Conservation (phyloP, 2,329 filamentous ascomycete genomes). For the Gnomoniopsis smithogilvyi region DNA sequence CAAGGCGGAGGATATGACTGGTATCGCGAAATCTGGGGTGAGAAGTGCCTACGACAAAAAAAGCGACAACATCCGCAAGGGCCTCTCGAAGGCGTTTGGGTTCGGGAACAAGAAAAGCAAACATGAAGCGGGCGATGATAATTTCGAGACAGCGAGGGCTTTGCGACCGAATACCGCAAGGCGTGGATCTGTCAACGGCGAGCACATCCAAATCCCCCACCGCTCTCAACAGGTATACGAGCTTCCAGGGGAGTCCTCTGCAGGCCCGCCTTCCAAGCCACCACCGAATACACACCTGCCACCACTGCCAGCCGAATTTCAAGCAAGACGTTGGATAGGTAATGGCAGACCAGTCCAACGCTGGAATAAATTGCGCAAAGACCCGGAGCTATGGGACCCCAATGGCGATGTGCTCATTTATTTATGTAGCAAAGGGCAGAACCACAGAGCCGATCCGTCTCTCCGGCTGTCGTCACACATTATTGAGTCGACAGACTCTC, state of each 20-base stretch:
- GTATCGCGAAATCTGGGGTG: conserved; percentile 53
- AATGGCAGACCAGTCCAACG: conserved; percentile 44
- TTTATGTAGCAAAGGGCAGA: conserved; percentile 44
- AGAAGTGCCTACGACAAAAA: conserved; percentile 51
- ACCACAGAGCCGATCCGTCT: conserved; percentile 45
- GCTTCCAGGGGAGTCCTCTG: conserved; percentile 22
- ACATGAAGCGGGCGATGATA: conserved; percentile 22
- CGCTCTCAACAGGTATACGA: conserved; percentile 18
- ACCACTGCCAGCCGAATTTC: conserved; percentile 36
- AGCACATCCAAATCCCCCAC: conserved; percentile 4
- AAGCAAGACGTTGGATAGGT: conserved; percentile 53
- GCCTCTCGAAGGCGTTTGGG: conserved; percentile 50
- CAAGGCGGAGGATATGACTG: conserved; percentile 48
- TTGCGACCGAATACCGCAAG: conserved; percentile 26
- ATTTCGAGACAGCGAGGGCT: conserved; percentile 33
- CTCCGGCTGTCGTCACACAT: conserved; percentile 57
- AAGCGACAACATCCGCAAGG: conserved; percentile 52
- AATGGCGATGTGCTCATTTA: conserved; percentile 60
- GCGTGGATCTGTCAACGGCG: not conserved
- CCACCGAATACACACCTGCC: conserved; percentile 43
- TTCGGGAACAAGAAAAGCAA: conserved; percentile 46
- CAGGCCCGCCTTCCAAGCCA: conserved; percentile 26
- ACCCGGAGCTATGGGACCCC: conserved; percentile 59
- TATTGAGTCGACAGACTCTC: conserved; percentile 55
- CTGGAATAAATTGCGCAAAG: conserved; percentile 58